Percentiles rank a stretch among this genome's conserved stretches.
phyloP scores from a whole-genome alignment of 768 basidiomycete species.

The Lactifluus hygrophoroides region DNA sequence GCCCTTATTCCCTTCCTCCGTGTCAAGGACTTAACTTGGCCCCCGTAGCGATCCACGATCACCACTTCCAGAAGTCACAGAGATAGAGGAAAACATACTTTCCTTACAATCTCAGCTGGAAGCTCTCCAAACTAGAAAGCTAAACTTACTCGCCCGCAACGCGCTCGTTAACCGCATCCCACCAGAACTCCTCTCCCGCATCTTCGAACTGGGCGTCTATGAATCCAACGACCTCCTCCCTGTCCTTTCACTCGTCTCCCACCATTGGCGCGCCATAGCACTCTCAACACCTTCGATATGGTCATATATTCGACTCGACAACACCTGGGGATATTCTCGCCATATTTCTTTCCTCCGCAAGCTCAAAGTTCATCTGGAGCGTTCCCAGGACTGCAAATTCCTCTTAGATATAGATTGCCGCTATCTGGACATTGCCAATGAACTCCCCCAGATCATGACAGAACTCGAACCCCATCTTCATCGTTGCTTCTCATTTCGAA shows the following conservation, averaged over 20 bases:
- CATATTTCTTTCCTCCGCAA: constrained; percentile 24
- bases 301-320: constrained; percentile 27
- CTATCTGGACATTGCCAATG: constrained; percentile 21
- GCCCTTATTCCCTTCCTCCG: neutral
- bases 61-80: constrained; percentile 20
- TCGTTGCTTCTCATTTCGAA: constrained; percentile 26
- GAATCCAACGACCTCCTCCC: constrained; percentile 22
- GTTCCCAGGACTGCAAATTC: constrained; percentile 26
- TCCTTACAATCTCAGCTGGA: constrained; percentile 23
- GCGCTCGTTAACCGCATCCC: constrained; percentile 26
- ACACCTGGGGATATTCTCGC: constrained; percentile 23
- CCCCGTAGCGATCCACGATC: constrained; percentile 24
- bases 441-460: constrained; percentile 23
- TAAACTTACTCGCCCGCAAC: constrained; percentile 21
- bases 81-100: constrained; percentile 23
- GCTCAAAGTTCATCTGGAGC: constrained; percentile 22
- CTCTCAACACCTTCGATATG: constrained; percentile 25
- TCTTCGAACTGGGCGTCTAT: constrained; percentile 27
- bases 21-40: neutral
- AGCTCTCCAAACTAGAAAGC: constrained; percentile 20
- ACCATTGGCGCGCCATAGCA: constrained; percentile 23
- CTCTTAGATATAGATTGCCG: constrained; percentile 26
- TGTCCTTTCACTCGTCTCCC: constrained; percentile 24
- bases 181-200: constrained; percentile 26
- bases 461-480: constrained; percentile 25